Conservation (phyloP, 306 rosid species). For the Trifolium repens region DNA sequence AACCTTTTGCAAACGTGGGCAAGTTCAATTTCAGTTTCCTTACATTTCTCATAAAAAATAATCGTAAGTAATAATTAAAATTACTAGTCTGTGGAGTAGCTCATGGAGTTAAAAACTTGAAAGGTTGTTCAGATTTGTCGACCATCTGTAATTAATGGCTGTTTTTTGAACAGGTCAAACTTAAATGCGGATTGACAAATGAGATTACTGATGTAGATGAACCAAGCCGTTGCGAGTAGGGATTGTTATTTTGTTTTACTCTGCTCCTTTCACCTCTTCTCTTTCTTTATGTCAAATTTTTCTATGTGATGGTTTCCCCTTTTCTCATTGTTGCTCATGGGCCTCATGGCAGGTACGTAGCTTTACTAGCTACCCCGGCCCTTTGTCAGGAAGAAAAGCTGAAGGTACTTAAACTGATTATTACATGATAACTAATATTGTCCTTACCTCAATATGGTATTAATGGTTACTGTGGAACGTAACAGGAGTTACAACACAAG, state of each 20-base stretch:
- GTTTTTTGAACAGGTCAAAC: constrained; percentile 68
- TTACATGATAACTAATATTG: constrained; percentile 17
- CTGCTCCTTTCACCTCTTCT: neutral
- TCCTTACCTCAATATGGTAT: constrained; percentile 39
- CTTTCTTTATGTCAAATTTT: constrained; percentile 8
- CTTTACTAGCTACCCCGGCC: constrained; percentile 84
- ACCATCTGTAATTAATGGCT: constrained; percentile 35
- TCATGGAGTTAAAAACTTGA: constrained; percentile 21
- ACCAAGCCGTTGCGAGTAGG: constrained; percentile 99
- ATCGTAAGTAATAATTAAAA: neutral
- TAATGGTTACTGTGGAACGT: constrained; percentile 34
- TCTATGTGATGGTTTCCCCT: constrained; percentile 9
- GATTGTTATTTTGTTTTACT: constrained; percentile 17
- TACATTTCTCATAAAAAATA: neutral
- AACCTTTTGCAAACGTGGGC: constrained; percentile 3
- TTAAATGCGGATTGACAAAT: constrained; percentile 84
- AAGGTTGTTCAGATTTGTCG: constrained; percentile 17
- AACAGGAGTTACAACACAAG: constrained; percentile 84
- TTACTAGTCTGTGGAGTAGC: constrained; percentile 21
- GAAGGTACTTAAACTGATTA: constrained; percentile 57
- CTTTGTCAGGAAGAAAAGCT: constrained; percentile 83
- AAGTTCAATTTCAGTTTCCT: constrained; percentile 21
- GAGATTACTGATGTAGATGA: constrained; percentile 92
- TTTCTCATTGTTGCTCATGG: constrained; percentile 40
- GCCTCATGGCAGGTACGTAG: constrained; percentile 70